Evolutionary conservation across 768 basidiomycete species (phyloP), one percentile per base, ranked within the genome.

Genomic region (Boletales sp.): DNA sequence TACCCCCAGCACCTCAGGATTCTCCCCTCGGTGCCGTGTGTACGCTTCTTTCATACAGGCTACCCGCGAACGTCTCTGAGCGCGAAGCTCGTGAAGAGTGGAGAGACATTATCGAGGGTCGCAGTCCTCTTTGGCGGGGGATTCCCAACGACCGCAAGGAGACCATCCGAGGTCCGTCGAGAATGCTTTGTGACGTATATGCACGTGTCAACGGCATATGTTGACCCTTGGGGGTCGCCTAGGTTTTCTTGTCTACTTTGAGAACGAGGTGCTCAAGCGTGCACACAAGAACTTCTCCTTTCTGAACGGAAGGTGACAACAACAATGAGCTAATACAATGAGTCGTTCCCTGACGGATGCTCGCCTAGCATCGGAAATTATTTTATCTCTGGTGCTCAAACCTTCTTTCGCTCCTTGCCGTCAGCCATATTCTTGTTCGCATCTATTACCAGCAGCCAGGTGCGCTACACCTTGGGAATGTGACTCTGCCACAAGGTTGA

Each of bases 211-310:
- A 43, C 37, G 41, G n/a, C 49, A 42, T 34, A 34, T 46, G 34
- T 47, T 42, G 6, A 46, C 40, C n/a, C 43, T 31, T 19, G 21
- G 31, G 43, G 45, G 37, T 25, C 30, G 47, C 32, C 31, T 63
- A 92, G 93, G 93, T 0, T 95, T 98, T 65, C 76, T 98, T 17
- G 94, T 97, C 4, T 80, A 92, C 61, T 95, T 96, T 55, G 91
- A 97, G 66, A 84, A 81, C 53, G 89, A 95, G 57, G 75, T 94
- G 8, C 76, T 96, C 37, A 87, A 84, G 58, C 77, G 93, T 19
- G 91, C 94, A 2, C 92, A 95, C 62, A 96, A 96, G 72, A 89
- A 86, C 54, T 97, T 96, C 68, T 88, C 90, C 21, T 98, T 95
- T 70, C 74, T 87, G 45, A 94, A 94, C 60, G 94, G 93, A 62